A percentile compares a stretch with the other conserved stretches of the same genome.
phyloP scores from a whole-genome alignment of 2,329 filamentous ascomycete species.

The Aspergillus texensis region DNA sequence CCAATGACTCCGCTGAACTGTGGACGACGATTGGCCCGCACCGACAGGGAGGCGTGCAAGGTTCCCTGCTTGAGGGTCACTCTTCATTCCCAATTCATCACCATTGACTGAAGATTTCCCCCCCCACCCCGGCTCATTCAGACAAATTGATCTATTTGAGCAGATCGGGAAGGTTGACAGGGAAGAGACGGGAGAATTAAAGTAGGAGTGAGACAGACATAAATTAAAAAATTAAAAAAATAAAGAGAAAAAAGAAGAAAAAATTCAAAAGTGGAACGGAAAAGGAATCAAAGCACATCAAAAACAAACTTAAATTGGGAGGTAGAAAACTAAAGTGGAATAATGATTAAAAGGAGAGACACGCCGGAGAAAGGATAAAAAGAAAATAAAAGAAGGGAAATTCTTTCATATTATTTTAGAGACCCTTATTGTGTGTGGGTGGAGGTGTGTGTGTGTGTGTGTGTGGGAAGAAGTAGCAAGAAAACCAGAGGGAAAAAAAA shows the following conservation, averaged over 20 bases:
- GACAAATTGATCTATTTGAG: not conserved
- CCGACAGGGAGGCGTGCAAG: conserved; percentile 17
- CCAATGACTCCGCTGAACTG: conserved; percentile 1
- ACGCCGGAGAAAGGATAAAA: not conserved
- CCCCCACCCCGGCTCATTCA: too few species aligned
- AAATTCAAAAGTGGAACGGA: not conserved
- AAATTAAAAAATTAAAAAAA: not conserved
- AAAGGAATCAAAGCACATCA: not conserved
- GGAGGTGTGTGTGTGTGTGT: not conserved
- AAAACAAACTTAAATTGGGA: conserved; percentile 2
- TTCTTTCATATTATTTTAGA: not conserved
- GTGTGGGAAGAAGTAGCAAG: not conserved
- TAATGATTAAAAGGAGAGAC: not conserved
- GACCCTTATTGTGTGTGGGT: not conserved
- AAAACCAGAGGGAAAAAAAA: not conserved
- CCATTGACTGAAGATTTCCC: conserved; percentile 12
- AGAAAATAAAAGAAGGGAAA: not conserved
- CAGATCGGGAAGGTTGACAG: not conserved
- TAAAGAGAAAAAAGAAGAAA: not conserved
- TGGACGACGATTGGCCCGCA: conserved; percentile 18
- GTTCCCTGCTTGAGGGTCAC: conserved; percentile 19
- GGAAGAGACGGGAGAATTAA: not conserved
- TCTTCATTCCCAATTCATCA: conserved; percentile 11
- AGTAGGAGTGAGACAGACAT: not conserved
- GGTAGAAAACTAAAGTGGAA: not conserved